Conservation (phyloP, 2,329 filamentous ascomycete species). For the Juglanconis sp. region DNA sequence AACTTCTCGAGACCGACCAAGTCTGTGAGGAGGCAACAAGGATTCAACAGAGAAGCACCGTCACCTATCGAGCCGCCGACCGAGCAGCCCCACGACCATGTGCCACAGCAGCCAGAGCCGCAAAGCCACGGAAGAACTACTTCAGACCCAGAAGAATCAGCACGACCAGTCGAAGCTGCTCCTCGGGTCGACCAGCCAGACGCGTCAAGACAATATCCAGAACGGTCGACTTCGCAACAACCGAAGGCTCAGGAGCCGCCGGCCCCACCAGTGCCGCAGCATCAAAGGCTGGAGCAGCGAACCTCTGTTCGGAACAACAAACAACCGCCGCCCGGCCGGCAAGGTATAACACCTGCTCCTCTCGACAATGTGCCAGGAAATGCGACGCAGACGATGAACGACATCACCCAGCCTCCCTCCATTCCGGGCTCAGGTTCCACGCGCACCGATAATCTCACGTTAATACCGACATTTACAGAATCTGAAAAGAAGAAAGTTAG, state of each 20-base stretch:
- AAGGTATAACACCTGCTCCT: conserved; percentile 18
- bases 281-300: conserved; percentile 23
- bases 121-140: conserved; percentile 32
- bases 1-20: conserved; percentile 62
- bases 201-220: conserved; percentile 41
- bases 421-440: conserved; percentile 64
- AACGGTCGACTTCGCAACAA: conserved; percentile 54
- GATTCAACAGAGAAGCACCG: conserved; percentile 44
- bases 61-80: conserved; percentile 15
- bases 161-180: conserved; percentile 65
- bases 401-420: conserved; percentile 64
- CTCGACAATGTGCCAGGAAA: conserved; percentile 30
- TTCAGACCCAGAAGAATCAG: conserved; percentile 39
- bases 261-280: conserved; percentile 16
- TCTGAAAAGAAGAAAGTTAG: conserved; percentile 78
- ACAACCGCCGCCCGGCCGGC: conserved; percentile 23
- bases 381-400: conserved; percentile 53
- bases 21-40: conserved; percentile 45
- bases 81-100: conserved; percentile 1
- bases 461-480: conserved; percentile 67
- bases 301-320: conserved; percentile 31
- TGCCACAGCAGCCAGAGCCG: background rate
- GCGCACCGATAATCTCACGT: conserved; percentile 73
- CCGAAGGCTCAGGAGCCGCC: conserved; percentile 32
- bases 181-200: conserved; percentile 37